Evolutionary conservation across 257 asterid species (phyloP), one percentile per base, ranked within the genome.

Genomic region (Solanum chiquidenum): DNA sequence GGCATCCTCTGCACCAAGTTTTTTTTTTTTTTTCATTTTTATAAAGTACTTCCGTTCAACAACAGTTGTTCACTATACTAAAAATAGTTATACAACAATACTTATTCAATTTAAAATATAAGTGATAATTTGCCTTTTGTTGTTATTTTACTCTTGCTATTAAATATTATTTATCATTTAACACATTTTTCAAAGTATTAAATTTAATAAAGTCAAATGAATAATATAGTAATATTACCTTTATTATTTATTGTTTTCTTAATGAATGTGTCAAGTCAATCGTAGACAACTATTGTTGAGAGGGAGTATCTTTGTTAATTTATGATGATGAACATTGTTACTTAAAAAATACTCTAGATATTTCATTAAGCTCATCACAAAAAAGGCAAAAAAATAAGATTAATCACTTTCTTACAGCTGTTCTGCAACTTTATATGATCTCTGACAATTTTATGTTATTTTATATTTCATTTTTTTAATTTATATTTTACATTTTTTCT

Each of bases 241-340:
- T 0, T 44, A 12, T 44, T 46, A 46, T 46, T 46, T 46, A 46
- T 46, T 46, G 12, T 44, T 12, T 44, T 44, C 29, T 44, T 44
- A 44, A 46, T 12, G 1, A 0, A 0, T 11, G 5, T 46, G 18
- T 0, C 55, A 4, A 46, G 55, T 4, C 55, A 46, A 46, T 46
- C 12, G 20, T 1, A 2, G 20, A 46, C 1, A 44, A 46, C 18
- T 46, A 44, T 44, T 44, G 52, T 12, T 46, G 21, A 5, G 7
- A 46, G 58, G 21, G 60, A 49, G 8, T 49, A 60, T 73, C 80
- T 73, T 69, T 71, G 37, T 16, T 35, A 4, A 68, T 68, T 20
- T 9, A 35, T 35, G 52, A 40, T 38, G 20, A 40, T 38, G 31
- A 74, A 11, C 31, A 35, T 46, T 46, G 55, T 46, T 46, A 44